These are phyloP conservation scores for Trichoderma citrinoviride DNA, from an alignment of 2,329 filamentous ascomycete genomes.

Conservation along the genomic window DNA sequence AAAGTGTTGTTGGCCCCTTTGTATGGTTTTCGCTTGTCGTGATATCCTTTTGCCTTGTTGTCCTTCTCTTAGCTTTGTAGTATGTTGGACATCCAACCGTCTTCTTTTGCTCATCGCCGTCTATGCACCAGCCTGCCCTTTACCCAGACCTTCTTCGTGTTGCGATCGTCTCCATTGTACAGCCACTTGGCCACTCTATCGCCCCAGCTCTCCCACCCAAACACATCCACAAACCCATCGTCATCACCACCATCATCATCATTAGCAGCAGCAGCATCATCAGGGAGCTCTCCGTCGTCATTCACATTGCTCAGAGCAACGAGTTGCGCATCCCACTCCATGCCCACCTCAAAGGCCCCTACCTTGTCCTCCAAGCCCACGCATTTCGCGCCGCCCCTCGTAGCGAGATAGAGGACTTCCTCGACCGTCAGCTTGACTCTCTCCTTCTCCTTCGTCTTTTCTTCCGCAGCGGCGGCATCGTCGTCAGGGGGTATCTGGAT, in stretches of 20 bases:
- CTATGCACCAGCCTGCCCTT: slow-evolving; percentile 74
- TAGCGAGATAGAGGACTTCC: slow-evolving; percentile 83
- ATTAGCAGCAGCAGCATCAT: too few species aligned
- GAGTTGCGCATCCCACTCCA: slow-evolving; percentile 88
- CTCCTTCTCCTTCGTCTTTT: slow-evolving; percentile 36
- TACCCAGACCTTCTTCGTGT: slow-evolving; percentile 87
- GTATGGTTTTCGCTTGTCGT: too few species aligned
- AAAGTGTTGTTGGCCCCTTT: background rate
- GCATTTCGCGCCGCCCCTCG: slow-evolving; percentile 79
- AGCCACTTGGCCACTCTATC: slow-evolving; percentile 92
- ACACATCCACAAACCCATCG: slow-evolving; percentile 74
- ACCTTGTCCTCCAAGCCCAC: slow-evolving; percentile 70
- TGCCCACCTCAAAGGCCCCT: slow-evolving; percentile 80
- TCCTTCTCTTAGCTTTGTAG: too few species aligned
- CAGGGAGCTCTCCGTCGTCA: slow-evolving; percentile 28
- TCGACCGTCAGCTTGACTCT: slow-evolving; percentile 72
- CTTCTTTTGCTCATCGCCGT: slow-evolving; percentile 3
- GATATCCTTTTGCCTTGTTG: too few species aligned
- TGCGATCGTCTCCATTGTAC: slow-evolving; percentile 88
- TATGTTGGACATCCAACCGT: too few species aligned
- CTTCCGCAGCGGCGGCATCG: background rate
- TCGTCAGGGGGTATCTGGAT: slow-evolving; percentile 29
- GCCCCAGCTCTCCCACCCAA: slow-evolving; percentile 87
- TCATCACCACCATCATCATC: slow-evolving; percentile 30
- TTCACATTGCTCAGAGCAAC: slow-evolving; percentile 58